Evolutionary conservation across 768 basidiomycete species (phyloP), one percentile per base, ranked within the genome.

Genomic region (Hygrocybe coccinea): DNA sequence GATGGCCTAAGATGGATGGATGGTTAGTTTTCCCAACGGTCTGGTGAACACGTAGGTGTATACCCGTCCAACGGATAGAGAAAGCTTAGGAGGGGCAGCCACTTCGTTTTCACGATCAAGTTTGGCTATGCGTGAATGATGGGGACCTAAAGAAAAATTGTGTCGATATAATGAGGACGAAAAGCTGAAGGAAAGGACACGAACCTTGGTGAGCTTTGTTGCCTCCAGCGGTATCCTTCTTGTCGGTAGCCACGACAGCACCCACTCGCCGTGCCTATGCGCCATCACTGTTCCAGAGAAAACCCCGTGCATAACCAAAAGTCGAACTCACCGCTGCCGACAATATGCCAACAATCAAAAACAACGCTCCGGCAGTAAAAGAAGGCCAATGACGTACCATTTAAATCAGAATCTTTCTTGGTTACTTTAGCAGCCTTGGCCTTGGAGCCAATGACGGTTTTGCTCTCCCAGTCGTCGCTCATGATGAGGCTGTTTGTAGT

Each of bases 91-190:
- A 46, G 95, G 95, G 6, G 94, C 93, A 8, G 93, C 91, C 21
- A 95, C 93, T 65, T 95, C 94, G 69, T 97, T 95, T 63, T 97
- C 92, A 43, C 91, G 84, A 71, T 95, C 94, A 41, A 97, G 85
- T 66, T 95, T 95, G 22, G 89, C 93, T 67, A 95, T 94, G 54
- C 83, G 84, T 67, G 93, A 91, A 74, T 95, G 92, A 73, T 97
- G 94, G 60, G 91, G 89, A 35, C 89, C 91, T 94, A 47, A 12
- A 44, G 54, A 54, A 49, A 52, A 35, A 22, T 41, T 46, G 8
- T 19, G 6, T 22, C 43, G 48, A 21, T 41, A 46, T 5, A 21
- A 48, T 10, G 36, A 11, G 15, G 21, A 21, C 21, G 44, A 19
- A 7, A 36, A 24, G 22, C 34, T 37, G 11, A 36, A 12, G 43